These are phyloP conservation scores for Pelargonium nanum DNA, from an alignment of 345 rosid genomes.

Conservation along the genomic window DNA sequence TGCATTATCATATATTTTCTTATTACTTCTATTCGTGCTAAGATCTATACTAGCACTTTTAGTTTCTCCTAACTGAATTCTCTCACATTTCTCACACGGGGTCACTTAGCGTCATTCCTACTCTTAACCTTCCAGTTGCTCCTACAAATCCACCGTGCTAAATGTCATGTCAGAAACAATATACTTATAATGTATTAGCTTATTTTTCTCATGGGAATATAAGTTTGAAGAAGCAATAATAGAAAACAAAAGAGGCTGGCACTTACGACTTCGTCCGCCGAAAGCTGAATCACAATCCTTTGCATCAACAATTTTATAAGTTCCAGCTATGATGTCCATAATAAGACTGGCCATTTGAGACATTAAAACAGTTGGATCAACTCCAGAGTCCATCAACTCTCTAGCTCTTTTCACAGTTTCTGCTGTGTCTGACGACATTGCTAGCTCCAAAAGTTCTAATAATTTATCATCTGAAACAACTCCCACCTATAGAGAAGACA, in stretches of 20 bases:
- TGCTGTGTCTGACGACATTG: conserved; percentile 89
- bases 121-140: too few relatives aligned
- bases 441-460: conserved; percentile 84
- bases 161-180: not conserved
- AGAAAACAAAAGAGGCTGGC: not conserved
- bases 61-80: too few relatives aligned
- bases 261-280: conserved; percentile 71
- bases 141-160: too few relatives aligned
- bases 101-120: not conserved
- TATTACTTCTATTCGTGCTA: too few relatives aligned
- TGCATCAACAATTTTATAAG: conserved; percentile 42
- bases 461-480: conserved; percentile 90
- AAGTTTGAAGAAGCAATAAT: not conserved
- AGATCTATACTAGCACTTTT: too few relatives aligned
- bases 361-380: conserved; percentile 89
- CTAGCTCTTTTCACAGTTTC: conserved; percentile 91
- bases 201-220: not conserved
- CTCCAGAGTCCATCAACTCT: conserved; percentile 88
- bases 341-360: conserved; percentile 96
- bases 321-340: conserved; percentile 95
- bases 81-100: too few relatives aligned
- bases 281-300: conserved; percentile 40
- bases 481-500: conserved; percentile 52
- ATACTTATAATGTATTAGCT: not conserved
- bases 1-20: too few relatives aligned